A percentile compares a stretch with the other conserved stretches of the same genome.
These are phyloP conservation scores for Crithidia mellificae DNA, from an alignment of 208 protist species.

Conservation along the genomic window DNA sequence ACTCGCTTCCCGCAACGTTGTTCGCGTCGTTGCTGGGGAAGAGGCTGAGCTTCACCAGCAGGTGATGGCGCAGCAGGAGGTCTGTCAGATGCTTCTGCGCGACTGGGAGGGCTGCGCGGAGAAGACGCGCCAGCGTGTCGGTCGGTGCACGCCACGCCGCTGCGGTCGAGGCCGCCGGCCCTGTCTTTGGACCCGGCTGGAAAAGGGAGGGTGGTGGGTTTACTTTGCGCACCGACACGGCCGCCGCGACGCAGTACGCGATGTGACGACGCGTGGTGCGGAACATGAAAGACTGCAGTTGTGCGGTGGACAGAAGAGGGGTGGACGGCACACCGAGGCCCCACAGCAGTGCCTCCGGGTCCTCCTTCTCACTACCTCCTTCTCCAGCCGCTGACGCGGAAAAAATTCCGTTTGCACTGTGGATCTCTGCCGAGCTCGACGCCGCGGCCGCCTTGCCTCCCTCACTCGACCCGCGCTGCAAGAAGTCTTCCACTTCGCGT, in stretches of 20 bases:
- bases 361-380: neutral
- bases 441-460: too few species aligned
- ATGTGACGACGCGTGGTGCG: constrained; percentile 53
- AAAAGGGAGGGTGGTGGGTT: neutral
- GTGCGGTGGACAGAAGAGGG: constrained; percentile 40
- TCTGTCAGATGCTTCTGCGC: constrained; percentile 18
- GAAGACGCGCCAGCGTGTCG: neutral
- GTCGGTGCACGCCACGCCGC: constrained; percentile 17
- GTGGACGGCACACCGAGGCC: constrained; percentile 28
- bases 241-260: constrained; percentile 38
- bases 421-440: too few species aligned
- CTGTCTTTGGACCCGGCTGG: too few species aligned
- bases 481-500: constrained; percentile 19
- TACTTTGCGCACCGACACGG: constrained; percentile 22
- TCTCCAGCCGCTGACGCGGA: neutral
- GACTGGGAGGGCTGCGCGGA: constrained; percentile 17
- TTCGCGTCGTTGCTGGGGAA: neutral
- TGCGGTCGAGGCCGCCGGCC: neutral
- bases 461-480: constrained; percentile 9
- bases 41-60: constrained; percentile 10
- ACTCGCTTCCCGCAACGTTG: neutral
- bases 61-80: constrained; percentile 25
- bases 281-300: constrained; percentile 47
- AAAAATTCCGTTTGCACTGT: neutral
- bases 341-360: constrained; percentile 3